Base-by-base conservation (phyloP, 2,329 filamentous ascomycete species). In the Stachybotrys echinatus region DNA sequence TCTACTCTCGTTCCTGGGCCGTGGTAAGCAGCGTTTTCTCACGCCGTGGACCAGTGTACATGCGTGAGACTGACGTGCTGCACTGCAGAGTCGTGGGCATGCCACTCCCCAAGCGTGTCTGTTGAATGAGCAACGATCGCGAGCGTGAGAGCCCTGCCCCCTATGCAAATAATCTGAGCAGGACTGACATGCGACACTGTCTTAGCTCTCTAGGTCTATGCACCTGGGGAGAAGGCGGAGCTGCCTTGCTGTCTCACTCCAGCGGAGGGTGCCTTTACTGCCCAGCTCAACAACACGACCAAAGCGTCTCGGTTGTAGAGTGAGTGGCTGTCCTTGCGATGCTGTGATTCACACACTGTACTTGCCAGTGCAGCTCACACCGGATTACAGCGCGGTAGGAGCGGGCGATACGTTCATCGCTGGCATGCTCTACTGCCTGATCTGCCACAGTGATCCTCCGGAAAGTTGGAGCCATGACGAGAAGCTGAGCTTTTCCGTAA, bases 331-430 rank as follows among this genome's bases (percentile, higher is more conserved):
- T 52, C 53, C 49, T 47, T 39, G 14, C 20, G 12, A 49, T 18
- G 46, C 23, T 22, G 27, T 34, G 38, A 31, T 20, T 22, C 20
- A 37, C 49, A 48, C 42, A 42, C 43, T 48, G 38, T 23, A 48
- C 22, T 19, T 19, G 55, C 54, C 50, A 52, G 47, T 52, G 48
- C 52, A 45, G 45, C 17, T 10, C 40, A 50, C 20, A 19, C 45
- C 47, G 48, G 55, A 51, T 18, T 39, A 46, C 62, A 88, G 86
- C 63, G 77, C 85, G 6, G 78, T 89, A 53, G 87, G 87, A 49
- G 87, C 87, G 42, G 87, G 87, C 56, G 87, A 90, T 61, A 89
- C 87, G 0, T 90, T 90, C 60, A 80, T 87, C 55, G 87, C 86
- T 31, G 86, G 85, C 52, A 81, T 87, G 65, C 68, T 90, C 45